Conservation (phyloP, 176 grass and related monocot genomes). For the Oryza officinalis region DNA sequence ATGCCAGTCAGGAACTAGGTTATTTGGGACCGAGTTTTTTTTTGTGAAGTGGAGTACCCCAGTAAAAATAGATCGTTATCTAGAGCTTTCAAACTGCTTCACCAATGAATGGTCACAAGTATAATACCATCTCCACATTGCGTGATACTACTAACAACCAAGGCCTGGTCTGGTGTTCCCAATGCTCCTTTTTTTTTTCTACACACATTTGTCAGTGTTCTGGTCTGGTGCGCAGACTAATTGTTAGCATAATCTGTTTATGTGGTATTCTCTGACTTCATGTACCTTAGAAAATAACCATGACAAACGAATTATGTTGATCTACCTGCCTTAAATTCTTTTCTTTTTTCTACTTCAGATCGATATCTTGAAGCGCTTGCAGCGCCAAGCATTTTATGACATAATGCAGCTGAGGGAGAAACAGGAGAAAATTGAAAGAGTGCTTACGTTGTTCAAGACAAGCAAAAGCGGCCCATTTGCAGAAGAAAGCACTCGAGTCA, state of each 20-base stretch:
- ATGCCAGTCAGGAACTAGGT: neutral
- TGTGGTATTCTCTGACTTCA: neutral
- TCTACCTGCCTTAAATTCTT: neutral
- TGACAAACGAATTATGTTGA: neutral
- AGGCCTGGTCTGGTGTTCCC: neutral
- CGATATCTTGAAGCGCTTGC: constrained; percentile 71
- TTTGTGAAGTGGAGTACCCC: neutral
- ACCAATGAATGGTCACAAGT: neutral
- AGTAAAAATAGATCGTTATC: neutral
- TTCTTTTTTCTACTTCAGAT: constrained; percentile 31
- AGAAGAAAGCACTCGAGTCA: constrained; percentile 58
- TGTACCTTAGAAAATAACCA: neutral
- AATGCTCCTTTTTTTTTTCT: neutral
- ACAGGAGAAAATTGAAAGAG: constrained; percentile 74
- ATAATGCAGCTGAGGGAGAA: constrained; percentile 83
- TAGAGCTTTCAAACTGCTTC: neutral
- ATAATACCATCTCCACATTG: neutral
- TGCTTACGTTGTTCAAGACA: constrained; percentile 51
- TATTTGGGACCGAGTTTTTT: neutral
- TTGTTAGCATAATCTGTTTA: neutral
- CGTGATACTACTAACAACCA: neutral
- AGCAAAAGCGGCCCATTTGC: constrained; percentile 56
- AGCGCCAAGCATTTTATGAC: constrained; percentile 74
- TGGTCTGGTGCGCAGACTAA: too few relatives aligned
- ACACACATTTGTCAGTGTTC: neutral